Percentiles rank a stretch among this genome's conserved stretches.
Evolutionary conservation across 768 basidiomycete genomes (phyloP).

Genomic region (Porpolomopsis calyptriformis): DNA sequence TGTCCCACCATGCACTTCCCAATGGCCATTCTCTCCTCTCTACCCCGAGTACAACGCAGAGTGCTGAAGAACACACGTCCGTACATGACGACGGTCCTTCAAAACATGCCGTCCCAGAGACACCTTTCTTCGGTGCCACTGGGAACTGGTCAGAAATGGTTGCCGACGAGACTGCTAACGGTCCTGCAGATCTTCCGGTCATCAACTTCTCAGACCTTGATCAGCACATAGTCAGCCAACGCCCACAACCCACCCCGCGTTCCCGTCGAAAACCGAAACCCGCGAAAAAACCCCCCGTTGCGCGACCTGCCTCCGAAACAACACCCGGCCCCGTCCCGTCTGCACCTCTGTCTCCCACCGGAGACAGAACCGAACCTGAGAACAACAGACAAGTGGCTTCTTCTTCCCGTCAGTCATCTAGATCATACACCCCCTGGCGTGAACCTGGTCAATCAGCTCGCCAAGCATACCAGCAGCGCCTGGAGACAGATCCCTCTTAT

Average conservation of each 20-base stretch:
- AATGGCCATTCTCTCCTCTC: conserved; percentile 42
- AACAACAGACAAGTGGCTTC: conserved; percentile 28
- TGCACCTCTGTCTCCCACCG: conserved; percentile 19
- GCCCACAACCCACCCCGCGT: conserved; percentile 10
- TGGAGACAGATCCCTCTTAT: conserved; percentile 79
- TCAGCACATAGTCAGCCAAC: conserved; percentile 22
- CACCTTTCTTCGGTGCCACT: conserved; percentile 44
- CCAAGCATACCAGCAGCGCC: conserved; percentile 75
- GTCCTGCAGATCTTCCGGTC: conserved; percentile 60
- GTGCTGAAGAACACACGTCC: conserved; percentile 34
- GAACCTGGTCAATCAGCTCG: conserved; percentile 54
- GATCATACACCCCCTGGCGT: conserved; percentile 21
- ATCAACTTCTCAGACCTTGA: conserved; percentile 69
- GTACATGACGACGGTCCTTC: conserved; percentile 18
- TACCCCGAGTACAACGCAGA: conserved; percentile 61
- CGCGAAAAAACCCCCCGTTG: conserved; percentile 25
- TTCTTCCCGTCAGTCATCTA: conserved; percentile 25
- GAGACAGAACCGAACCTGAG: conserved; percentile 15
- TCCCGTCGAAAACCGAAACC: conserved; percentile 34
- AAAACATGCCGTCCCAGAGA: conserved; percentile 14
- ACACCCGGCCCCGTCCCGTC: conserved; percentile 12
- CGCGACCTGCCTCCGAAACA: conserved; percentile 19
- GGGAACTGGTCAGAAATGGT: conserved; percentile 81
- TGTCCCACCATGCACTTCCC: conserved; percentile 49
- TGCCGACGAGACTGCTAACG: conserved; percentile 56